phyloP scores from a whole-genome alignment of 192 early-diverging fungal genomes.

The Phycomyces blakesleeanus region DNA sequence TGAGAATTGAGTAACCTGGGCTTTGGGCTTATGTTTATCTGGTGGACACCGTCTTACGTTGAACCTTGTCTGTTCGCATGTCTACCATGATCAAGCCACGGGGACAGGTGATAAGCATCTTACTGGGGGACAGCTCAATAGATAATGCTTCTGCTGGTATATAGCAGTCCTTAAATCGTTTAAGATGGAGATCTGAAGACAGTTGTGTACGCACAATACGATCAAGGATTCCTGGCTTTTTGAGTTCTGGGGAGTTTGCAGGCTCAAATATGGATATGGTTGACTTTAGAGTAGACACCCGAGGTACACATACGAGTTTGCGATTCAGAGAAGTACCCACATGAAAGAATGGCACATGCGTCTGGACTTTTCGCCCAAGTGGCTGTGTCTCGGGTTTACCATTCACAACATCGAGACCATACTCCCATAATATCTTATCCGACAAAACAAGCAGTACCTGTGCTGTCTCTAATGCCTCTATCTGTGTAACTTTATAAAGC shows the following conservation, averaged over 20 bases:
- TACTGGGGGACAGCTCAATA: conserved; percentile 78
- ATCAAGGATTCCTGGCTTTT: conserved; percentile 64
- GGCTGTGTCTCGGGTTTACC: conserved; percentile 14
- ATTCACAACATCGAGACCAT: conserved; percentile 49
- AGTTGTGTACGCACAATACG: conserved; percentile 30
- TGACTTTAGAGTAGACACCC: conserved; percentile 68
- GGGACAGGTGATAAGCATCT: conserved; percentile 81
- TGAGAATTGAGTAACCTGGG: conserved; percentile 43
- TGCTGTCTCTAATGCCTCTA: conserved; percentile 77
- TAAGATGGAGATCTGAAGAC: conserved; percentile 41
- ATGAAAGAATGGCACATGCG: conserved; percentile 68
- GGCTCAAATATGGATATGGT: conserved; percentile 77
- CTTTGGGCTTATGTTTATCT: conserved; percentile 30
- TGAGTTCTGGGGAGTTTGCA: conserved; percentile 67
- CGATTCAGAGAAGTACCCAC: conserved; percentile 55
- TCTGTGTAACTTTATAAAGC: conserved; percentile 76
- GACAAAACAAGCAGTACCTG: conserved; percentile 79
- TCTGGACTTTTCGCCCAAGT: conserved; percentile 14
- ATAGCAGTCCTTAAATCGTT: conserved; percentile 81
- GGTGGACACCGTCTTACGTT: conserved; percentile 29
- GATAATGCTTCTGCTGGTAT: conserved; percentile 84
- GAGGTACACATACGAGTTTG: conserved; percentile 60
- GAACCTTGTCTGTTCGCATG: conserved; percentile 78
- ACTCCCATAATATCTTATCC: conserved; percentile 59
- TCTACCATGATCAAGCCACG: conserved; percentile 94